These are phyloP conservation scores for Coelastrella sp. DNA, from an alignment of 139 green algal species.

Conservation along the genomic window DNA sequence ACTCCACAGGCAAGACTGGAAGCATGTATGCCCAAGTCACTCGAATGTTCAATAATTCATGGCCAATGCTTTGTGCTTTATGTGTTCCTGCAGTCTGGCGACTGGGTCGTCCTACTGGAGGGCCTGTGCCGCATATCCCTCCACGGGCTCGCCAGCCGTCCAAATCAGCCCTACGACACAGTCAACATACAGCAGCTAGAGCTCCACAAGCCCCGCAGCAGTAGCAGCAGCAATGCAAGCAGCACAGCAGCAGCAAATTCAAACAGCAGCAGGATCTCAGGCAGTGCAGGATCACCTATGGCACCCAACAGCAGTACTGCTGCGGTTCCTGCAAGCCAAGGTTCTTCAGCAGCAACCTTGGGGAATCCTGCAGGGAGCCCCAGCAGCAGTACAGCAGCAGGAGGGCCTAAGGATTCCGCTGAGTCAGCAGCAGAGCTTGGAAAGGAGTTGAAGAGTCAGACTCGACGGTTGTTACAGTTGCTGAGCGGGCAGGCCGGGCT, in stretches of 20 bases:
- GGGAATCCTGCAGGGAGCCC: background rate
- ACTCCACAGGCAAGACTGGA: too few relatives aligned
- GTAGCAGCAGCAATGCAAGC: background rate
- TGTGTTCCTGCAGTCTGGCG: conserved; percentile 53
- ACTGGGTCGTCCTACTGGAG: conserved; percentile 65
- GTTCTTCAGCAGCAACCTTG: background rate
- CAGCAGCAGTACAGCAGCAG: conserved; percentile 15
- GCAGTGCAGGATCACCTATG: background rate
- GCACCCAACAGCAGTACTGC: background rate
- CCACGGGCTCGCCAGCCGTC: background rate
- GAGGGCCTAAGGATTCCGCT: background rate
- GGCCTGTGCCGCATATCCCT: conserved; percentile 51
- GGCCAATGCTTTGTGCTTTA: background rate
- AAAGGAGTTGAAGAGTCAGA: conserved; percentile 37
- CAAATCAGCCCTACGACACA: conserved; percentile 13
- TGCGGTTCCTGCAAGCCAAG: background rate
- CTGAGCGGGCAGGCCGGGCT: conserved; percentile 36
- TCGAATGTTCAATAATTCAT: background rate
- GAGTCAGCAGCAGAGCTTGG: conserved; percentile 35
- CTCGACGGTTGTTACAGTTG: conserved; percentile 28
- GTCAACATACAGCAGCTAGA: conserved; percentile 22
- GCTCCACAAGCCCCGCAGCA: background rate
- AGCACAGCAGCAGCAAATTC: background rate
- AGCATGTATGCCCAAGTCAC: too few relatives aligned
- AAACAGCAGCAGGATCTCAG: background rate